A percentile compares a stretch with the other conserved stretches of the same genome.
phyloP scores from a whole-genome alignment of 352 stramenopile genomes.

The Labyrinthula sp. region DNA sequence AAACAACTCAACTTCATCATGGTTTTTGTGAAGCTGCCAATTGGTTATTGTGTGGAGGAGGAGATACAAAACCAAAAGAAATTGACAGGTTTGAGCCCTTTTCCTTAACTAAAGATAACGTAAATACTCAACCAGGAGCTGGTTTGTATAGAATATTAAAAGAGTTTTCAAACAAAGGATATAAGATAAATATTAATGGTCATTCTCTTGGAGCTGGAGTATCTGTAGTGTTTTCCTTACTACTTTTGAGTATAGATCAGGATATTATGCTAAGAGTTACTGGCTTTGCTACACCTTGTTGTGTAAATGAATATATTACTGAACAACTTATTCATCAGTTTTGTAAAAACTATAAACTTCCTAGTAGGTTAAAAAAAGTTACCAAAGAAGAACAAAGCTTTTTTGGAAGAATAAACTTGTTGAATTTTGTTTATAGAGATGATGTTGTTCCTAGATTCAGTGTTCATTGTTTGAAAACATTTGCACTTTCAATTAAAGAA shows the following conservation, averaged over 20 bases:
- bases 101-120: constrained; percentile 3
- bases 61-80: not conserved
- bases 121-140: constrained; percentile 9
- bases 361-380: no score
- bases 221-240: constrained; percentile 5
- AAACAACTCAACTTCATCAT: constrained; percentile 11
- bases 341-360: no score
- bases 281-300: constrained; percentile 17
- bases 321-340: no score
- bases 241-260: constrained; percentile 2
- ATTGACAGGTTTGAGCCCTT: no score
- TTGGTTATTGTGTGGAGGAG: constrained; percentile 12
- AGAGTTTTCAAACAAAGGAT: constrained; percentile 1
- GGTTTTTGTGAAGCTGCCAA: constrained; percentile 12
- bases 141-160: constrained; percentile 1
- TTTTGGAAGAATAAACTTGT: not conserved
- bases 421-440: constrained; percentile 23
- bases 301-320: constrained; percentile 14
- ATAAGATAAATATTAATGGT: constrained; percentile 14
- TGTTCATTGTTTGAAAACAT: constrained; percentile 15
- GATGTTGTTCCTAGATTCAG: constrained; percentile 21
- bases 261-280: constrained; percentile 10
- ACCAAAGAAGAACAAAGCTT: constrained; percentile 1
- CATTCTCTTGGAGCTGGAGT: constrained; percentile 22
- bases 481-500: constrained; percentile 13